Conservation (phyloP, 2,329 filamentous ascomycete species). For the Talaromyces piceae region DNA sequence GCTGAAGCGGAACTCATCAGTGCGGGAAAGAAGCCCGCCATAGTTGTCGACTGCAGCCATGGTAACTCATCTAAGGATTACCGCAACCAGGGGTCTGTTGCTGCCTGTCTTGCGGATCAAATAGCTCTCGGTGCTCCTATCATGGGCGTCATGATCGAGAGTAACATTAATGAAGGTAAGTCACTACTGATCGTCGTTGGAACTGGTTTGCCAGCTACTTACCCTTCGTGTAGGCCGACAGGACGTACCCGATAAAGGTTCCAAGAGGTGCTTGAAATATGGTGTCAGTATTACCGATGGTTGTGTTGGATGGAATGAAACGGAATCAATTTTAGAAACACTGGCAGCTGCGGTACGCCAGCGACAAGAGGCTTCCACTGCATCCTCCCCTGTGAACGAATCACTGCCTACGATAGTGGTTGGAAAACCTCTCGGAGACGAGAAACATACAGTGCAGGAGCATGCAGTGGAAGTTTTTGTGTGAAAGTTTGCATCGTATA, state of each 20-base stretch:
- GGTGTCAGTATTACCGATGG: conserved; percentile 3
- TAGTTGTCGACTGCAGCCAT: conserved; percentile 3
- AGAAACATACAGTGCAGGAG: conserved; percentile 1
- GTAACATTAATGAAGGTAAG: conserved; percentile 5
- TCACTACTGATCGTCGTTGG: not conserved
- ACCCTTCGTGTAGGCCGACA: conserved; percentile 1
- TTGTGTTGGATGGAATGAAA: conserved; percentile 3
- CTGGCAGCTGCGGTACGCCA: conserved; percentile 2
- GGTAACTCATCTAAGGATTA: conserved; percentile 4
- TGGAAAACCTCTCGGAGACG: not conserved
- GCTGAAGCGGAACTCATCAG: conserved; percentile 1
- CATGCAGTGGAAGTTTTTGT: conserved; percentile 3
- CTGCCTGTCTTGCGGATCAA: conserved; percentile 2
- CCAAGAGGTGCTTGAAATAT: conserved; percentile 2
- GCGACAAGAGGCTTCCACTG: conserved; percentile 3
- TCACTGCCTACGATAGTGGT: conserved; percentile 1
- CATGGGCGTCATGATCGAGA: conserved; percentile 2
- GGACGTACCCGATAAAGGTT: conserved; percentile 1
- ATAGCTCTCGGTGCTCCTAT: conserved; percentile 3
- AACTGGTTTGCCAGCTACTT: not conserved
- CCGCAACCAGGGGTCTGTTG: conserved; percentile 2
- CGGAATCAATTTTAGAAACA: not conserved
- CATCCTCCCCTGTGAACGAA: not conserved
- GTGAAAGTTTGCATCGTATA: not conserved
- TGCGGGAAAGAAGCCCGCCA: conserved; percentile 1